phyloP scores from a whole-genome alignment of 257 asterid species.

The Solanum bukasovii region DNA sequence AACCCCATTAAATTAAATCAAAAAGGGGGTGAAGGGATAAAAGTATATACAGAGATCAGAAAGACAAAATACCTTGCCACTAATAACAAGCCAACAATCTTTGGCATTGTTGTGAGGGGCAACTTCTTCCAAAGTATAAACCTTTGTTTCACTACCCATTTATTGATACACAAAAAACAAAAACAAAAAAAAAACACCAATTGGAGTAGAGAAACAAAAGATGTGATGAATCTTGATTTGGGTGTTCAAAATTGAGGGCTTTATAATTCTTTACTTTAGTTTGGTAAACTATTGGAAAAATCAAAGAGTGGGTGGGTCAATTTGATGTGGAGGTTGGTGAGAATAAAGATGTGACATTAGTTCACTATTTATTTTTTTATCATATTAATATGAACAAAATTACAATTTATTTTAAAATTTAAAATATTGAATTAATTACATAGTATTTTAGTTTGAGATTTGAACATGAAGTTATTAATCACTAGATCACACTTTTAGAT shows the following conservation, averaged over 20 bases:
- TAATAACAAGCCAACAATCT: constrained; percentile 9
- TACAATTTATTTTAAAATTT: no score
- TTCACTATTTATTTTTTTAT: background rate
- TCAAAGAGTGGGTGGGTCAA: background rate
- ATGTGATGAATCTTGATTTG: background rate
- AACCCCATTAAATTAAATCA: background rate
- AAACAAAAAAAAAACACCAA: background rate
- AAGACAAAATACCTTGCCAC: background rate
- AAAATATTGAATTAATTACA: no score
- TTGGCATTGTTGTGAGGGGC: constrained; percentile 5
- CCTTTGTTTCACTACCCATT: constrained; percentile 4
- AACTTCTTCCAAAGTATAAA: constrained; percentile 4
- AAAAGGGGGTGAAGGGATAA: background rate
- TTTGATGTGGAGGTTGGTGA: background rate
- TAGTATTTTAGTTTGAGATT: no score
- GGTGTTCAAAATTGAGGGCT: background rate
- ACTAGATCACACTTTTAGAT: no score
- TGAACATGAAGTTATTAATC: background rate
- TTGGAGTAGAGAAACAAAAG: background rate
- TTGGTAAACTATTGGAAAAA: background rate
- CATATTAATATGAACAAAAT: background rate
- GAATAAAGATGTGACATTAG: background rate
- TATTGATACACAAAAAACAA: background rate
- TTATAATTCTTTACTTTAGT: background rate
- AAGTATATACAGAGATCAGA: background rate